phyloP scores from a whole-genome alignment of 345 rosid species.

The Euclidium syriacum region DNA sequence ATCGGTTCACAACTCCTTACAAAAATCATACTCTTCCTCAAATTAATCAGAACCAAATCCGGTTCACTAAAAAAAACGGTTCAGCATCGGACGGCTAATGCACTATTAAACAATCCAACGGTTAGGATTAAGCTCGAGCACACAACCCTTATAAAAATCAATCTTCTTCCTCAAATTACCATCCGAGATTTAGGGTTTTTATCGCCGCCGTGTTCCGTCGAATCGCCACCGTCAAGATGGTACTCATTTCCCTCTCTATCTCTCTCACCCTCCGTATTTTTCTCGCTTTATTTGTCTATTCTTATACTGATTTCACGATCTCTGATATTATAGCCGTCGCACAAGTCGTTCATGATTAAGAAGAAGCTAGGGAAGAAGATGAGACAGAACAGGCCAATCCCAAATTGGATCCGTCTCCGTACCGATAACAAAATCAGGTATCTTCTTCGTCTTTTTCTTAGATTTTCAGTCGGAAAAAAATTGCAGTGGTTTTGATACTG shows the following conservation, averaged over 20 bases:
- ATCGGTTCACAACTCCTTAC: no score
- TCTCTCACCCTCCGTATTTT: not conserved
- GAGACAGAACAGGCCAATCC: conserved; percentile 66
- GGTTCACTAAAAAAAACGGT: not conserved
- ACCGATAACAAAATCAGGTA: conserved; percentile 64
- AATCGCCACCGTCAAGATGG: conserved; percentile 30
- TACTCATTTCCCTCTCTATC: not conserved
- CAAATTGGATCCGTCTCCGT: conserved; percentile 62
- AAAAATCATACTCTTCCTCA: no score
- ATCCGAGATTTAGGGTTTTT: conserved; percentile 1
- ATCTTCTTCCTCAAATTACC: not conserved
- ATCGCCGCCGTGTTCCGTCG: conserved; percentile 21
- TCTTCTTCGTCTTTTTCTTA: not conserved
- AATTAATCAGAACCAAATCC: no score
- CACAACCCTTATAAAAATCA: not conserved
- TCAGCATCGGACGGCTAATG: conserved; percentile 15
- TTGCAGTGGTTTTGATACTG: not conserved
- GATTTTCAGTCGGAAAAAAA: not conserved
- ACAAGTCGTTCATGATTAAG: conserved; percentile 68
- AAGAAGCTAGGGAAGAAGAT: conserved; percentile 70
- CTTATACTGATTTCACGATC: not conserved
- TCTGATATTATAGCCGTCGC: conserved; percentile 60
- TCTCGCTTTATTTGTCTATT: not conserved
- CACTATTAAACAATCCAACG: not conserved
- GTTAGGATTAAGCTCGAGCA: not conserved